Evolutionary conservation across 345 rosid genomes (phyloP), one percentile per base, ranked within the genome.

Genomic region (Acer negundo): DNA sequence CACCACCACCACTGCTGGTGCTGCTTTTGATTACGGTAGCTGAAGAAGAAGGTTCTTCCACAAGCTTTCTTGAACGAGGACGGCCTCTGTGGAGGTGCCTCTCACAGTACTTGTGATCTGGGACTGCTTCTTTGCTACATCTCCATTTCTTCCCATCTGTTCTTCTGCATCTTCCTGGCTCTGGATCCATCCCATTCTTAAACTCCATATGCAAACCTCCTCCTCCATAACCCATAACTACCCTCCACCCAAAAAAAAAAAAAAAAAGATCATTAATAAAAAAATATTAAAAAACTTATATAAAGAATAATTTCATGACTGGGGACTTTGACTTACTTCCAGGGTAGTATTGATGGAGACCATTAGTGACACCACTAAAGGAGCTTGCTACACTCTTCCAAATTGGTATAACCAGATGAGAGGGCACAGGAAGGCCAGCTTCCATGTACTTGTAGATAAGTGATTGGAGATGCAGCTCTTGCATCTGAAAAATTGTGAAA

Each of bases 111-210:
- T 87, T 89, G 67, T 85, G 85, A 42, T 84, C 73, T 0, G 82
- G 81, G 2, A 85, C 72, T 10, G 86, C 86, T 42, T 85, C 89
- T 67, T 79, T 87, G 81, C 89, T 80, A 23, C 93, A 89, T 65
- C 90, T 83, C 93, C 90, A 87, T 82, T 87, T 89, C 73, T 87
- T 89, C 53, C 93, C 90, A 62, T 87, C 89, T 6, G 93, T 89
- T 80, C 93, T 80, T 75, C 84, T 81, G 24, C 93, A 89, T 72
- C 90, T 86, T 53, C 90, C 84, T 1, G 90, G 87, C 71, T 89
- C 90, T 12, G 81, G 66, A 53, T 87, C 92, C 65, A 70, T 7
- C 11, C 85, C 87, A 7, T 69, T 80, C 78, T 62, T 81, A 5
- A 70, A 79, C 28, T 79, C 87, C 85, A 72, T 10, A 15, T 72